phyloP scores from a whole-genome alignment of 2,329 filamentous ascomycete genomes.

The Xylariales sp. region DNA sequence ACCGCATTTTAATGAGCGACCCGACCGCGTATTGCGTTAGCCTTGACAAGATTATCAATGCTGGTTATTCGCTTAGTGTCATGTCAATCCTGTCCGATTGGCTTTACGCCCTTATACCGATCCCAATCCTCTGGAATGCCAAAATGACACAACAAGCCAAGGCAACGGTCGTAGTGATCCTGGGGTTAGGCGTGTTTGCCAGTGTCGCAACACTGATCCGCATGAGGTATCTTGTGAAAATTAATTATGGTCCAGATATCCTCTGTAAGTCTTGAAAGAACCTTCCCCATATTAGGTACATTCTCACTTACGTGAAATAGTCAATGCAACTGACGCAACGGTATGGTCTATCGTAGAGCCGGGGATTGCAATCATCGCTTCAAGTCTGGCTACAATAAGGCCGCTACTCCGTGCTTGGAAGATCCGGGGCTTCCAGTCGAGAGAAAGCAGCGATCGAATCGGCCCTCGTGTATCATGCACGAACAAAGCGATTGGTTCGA shows the following conservation, averaged over 20 bases:
- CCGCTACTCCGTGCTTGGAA: conserved; percentile 46
- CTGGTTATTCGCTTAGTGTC: conserved; percentile 47
- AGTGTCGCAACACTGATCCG: conserved; percentile 51
- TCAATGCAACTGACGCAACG: conserved; percentile 46
- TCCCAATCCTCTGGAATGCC: conserved; percentile 51
- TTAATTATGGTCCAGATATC: conserved; percentile 41
- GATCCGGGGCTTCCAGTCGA: conserved; percentile 42
- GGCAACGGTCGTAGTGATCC: conserved; percentile 43
- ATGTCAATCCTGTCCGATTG: conserved; percentile 51
- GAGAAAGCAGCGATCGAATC: conserved; percentile 28
- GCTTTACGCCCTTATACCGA: conserved; percentile 49
- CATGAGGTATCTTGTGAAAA: conserved; percentile 41
- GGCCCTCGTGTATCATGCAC: conserved; percentile 27
- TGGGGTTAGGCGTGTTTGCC: conserved; percentile 49
- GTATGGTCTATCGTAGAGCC: conserved; percentile 55
- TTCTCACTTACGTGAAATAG: conserved; percentile 21
- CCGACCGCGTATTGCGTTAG: conserved; percentile 37
- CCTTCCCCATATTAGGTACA: background rate
- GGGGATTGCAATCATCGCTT: conserved; percentile 49
- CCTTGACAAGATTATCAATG: conserved; percentile 38
- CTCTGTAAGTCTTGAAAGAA: conserved; percentile 36
- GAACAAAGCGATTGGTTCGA: conserved; percentile 25
- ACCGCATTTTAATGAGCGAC: conserved; percentile 33
- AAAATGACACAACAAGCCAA: conserved; percentile 50
- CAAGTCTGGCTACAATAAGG: conserved; percentile 50